A percentile compares a stretch with the other conserved stretches of the same genome.
Evolutionary conservation across 768 basidiomycete genomes (phyloP).

Genomic region (Leccinum subgranulosum): DNA sequence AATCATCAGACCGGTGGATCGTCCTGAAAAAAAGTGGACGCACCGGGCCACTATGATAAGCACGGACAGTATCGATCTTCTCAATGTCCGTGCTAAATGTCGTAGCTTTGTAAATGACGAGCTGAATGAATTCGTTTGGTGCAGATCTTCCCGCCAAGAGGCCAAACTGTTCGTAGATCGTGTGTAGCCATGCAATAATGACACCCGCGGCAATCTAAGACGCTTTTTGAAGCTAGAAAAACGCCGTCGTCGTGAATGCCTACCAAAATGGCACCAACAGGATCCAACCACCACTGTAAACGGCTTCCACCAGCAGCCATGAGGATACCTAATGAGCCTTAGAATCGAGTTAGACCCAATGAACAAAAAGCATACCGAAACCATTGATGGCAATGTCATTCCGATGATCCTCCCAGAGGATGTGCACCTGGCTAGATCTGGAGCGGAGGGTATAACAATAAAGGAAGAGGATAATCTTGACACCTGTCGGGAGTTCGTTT

Average conservation of each 20-base stretch:
- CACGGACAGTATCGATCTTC: constrained; percentile 87
- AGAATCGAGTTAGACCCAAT: background rate
- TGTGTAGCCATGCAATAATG: constrained; percentile 71
- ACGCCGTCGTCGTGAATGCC: constrained; percentile 23
- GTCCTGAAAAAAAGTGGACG: constrained; percentile 11
- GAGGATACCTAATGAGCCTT: constrained; percentile 55
- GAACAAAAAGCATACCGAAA: constrained; percentile 47
- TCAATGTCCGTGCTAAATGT: constrained; percentile 87
- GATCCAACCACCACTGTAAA: constrained; percentile 81
- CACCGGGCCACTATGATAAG: constrained; percentile 88
- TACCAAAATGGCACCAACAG: constrained; percentile 73
- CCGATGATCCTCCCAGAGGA: constrained; percentile 97
- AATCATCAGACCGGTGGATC: background rate
- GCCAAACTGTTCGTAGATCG: constrained; percentile 78
- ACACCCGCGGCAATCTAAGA: constrained; percentile 74
- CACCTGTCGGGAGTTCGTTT: constrained; percentile 42
- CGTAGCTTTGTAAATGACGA: constrained; percentile 85
- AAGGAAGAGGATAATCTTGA: constrained; percentile 83
- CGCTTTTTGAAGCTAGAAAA: background rate
- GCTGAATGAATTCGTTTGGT: constrained; percentile 84
- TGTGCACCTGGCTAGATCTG: constrained; percentile 85
- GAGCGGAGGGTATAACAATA: constrained; percentile 80
- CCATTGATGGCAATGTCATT: constrained; percentile 88
- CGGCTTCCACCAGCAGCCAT: constrained; percentile 84
- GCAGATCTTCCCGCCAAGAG: constrained; percentile 91